A percentile compares a stretch with the other conserved stretches of the same genome.
These are phyloP conservation scores for Macrophomina tecta DNA, from an alignment of 2,329 filamentous ascomycete species.

Conservation along the genomic window DNA sequence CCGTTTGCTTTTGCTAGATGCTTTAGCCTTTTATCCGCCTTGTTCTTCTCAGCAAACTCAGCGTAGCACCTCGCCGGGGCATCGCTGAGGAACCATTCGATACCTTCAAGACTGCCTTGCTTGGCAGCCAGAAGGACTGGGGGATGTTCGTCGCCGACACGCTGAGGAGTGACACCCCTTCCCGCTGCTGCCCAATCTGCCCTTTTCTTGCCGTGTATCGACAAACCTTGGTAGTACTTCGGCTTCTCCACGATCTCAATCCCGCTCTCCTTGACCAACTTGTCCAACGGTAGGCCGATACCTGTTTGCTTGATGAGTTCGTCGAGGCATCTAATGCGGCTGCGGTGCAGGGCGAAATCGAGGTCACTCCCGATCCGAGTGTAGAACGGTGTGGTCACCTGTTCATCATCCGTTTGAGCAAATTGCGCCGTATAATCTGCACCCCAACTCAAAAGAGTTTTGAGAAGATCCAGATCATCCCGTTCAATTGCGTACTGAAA, in stretches of 20 bases:
- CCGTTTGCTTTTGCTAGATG: slow-evolving; percentile 64
- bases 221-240: slow-evolving; percentile 76
- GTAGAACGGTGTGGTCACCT: slow-evolving; percentile 29
- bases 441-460: slow-evolving; percentile 31
- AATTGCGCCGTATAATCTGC: slow-evolving; percentile 32
- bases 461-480: slow-evolving; percentile 33
- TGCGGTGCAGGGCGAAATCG: slow-evolving; percentile 50
- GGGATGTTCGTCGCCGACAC: slow-evolving; percentile 50
- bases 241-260: slow-evolving; percentile 68
- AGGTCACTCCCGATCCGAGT: slow-evolving; percentile 39
- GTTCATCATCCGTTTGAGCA: slow-evolving; percentile 32
- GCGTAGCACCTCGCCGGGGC: slow-evolving; percentile 70
- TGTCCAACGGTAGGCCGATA: slow-evolving; percentile 71
- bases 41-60: slow-evolving; percentile 69
- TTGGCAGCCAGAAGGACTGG: slow-evolving; percentile 67
- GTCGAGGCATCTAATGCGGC: slow-evolving; percentile 63
- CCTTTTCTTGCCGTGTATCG: slow-evolving; percentile 75
- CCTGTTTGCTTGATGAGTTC: slow-evolving; percentile 71
- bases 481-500: slow-evolving; percentile 41
- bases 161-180: slow-evolving; percentile 43
- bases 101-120: slow-evolving; percentile 65
- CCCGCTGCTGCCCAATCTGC: slow-evolving; percentile 75
- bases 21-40: slow-evolving; percentile 66
- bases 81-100: slow-evolving; percentile 80
- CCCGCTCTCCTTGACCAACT: slow-evolving; percentile 70